Base-by-base conservation (phyloP, 768 basidiomycete genomes). In the Lyophyllum semitale region DNA sequence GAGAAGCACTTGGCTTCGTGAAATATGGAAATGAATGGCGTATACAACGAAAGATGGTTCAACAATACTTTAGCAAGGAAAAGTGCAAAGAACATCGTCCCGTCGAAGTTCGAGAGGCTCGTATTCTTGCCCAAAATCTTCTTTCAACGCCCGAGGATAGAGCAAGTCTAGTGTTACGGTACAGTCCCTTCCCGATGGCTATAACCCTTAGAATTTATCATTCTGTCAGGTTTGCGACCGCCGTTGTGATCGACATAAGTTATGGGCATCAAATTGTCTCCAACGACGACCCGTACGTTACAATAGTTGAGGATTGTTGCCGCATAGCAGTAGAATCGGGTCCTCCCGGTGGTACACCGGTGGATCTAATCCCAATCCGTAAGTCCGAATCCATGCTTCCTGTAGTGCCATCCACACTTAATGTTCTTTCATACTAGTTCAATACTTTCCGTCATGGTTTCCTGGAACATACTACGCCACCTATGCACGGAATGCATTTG, bases 271-370 rank as follows among this genome's bases (percentile, higher is more conserved):
- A 62, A 18, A 63, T 76, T 35, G 56, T 59, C 2, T 66, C 66
- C 12, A 51, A 63, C 30, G 69, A 75, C 11, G 78, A 81, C 51
- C 67, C 67, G 1, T 70, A 74, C 48, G 64, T 82, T 20, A 49
- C 59, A 11, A 59, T 73, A 8, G 75, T 72, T 9, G 70, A 77
- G 32, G 61, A 66, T n/a, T 66, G 71, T 15, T 57, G 67, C 23
- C 45, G 63, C 13, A 56, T 69, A 54, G 50, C 68, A 46, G 26
- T 55, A 50, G 22, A 63, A 55, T 44, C 68, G 54, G 59, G 62
- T 41, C 46, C 71, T 63, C 57, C 75, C 8, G 58, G 58, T 3
- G 48, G 45, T 32, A 62, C 61, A 5, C 48, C 58, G 2, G 58
- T 62, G 8, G 61, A 62, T 45, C 22, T 61, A 11, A 63, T 68